Evolutionary conservation across 2,329 filamentous ascomycete genomes (phyloP).

Genomic region (Ceratocystis eucalypticola): DNA sequence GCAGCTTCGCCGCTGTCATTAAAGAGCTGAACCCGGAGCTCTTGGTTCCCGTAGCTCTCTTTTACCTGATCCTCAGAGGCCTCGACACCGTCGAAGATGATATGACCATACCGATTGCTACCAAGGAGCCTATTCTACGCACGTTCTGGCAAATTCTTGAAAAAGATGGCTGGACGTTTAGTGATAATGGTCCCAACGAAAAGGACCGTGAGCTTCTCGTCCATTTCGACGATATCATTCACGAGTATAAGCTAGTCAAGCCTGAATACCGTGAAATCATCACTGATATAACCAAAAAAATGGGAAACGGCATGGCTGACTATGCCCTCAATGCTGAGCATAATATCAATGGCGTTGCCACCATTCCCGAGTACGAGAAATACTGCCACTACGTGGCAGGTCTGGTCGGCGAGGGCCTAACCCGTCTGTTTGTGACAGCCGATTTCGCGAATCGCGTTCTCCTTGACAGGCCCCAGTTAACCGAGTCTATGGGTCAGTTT

Average conservation of each 20-base stretch:
- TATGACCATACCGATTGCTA: constrained; percentile 71
- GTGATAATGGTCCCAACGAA: constrained; percentile 74
- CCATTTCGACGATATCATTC: constrained; percentile 76
- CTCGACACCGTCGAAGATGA: constrained; percentile 99
- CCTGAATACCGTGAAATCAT: constrained; percentile 73
- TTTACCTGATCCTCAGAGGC: constrained; percentile 84
- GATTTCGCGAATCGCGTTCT: constrained; percentile 77
- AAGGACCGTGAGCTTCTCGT: constrained; percentile 88
- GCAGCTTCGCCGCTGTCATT: constrained; percentile 87
- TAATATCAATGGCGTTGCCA: constrained; percentile 67
- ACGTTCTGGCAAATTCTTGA: constrained; percentile 69
- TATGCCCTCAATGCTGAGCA: constrained; percentile 75
- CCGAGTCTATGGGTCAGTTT: constrained; percentile 94
- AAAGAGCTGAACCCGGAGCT: constrained; percentile 92
- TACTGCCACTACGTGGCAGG: constrained; percentile 99
- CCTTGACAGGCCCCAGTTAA: constrained; percentile 62
- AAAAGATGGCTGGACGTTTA: constrained; percentile 80
- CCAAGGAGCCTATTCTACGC: constrained; percentile 76
- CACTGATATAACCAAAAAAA: constrained; percentile 80
- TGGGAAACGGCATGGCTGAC: constrained; percentile 98
- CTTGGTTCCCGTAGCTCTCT: constrained; percentile 73
- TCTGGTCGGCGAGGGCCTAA: constrained; percentile 88
- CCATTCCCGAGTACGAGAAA: constrained; percentile 77
- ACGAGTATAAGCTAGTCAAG: constrained; percentile 81
- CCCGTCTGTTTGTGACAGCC: constrained; percentile 75